Base-by-base conservation (phyloP, 441 rosid species). In the Gossypium trilobum region DNA sequence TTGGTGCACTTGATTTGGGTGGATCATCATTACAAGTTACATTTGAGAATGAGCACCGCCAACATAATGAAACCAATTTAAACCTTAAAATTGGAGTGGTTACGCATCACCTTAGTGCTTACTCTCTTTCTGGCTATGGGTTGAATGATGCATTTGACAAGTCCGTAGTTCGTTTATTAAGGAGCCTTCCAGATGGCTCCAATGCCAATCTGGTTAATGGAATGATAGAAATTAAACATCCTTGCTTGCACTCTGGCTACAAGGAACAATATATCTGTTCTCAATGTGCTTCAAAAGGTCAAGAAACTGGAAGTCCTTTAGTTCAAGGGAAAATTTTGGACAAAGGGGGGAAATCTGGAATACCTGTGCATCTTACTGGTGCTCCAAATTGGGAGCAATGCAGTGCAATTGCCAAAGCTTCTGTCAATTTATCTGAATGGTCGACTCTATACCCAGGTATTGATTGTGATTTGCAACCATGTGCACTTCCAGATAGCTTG, bases 21-120 rank as follows among this genome's bases (percentile, higher is more conserved):
- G 99, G 99, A 55, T 95, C 98, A 10, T 95, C 99, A 13, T 79
- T 95, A 80, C 99, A 95, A 84, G 96, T 95, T 73, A 95, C 99
- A 31, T 95, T 95, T 81, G 99, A 95, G 87, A 87, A 85, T 73
- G 84, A 84, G 79, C 86, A 84, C 61, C 82, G 71, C 10, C 73
- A 74, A 13, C 90, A 68, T 72, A 87, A 87, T 54, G 80, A 81
- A 73, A 86, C 88, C 72, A 87, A 88, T 81, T 78, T 91, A 68
- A 85, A 87, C 77, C 93, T 95, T 72, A 88, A 88, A 75, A 85
- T 95, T 70, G 98, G 98, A 70, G 80, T 83, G 64, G 90, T 80
- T 59, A 85, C 82, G 69, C 97, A 92, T 86, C 87, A 83, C 77
- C 96, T 95, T 67, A 92, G 85, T 76, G 99, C 98, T 20, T 95